Percentiles rank a stretch among this genome's conserved stretches.
These are phyloP conservation scores for Psilocybe tampanensis DNA, from an alignment of 768 basidiomycete genomes.

Conservation along the genomic window DNA sequence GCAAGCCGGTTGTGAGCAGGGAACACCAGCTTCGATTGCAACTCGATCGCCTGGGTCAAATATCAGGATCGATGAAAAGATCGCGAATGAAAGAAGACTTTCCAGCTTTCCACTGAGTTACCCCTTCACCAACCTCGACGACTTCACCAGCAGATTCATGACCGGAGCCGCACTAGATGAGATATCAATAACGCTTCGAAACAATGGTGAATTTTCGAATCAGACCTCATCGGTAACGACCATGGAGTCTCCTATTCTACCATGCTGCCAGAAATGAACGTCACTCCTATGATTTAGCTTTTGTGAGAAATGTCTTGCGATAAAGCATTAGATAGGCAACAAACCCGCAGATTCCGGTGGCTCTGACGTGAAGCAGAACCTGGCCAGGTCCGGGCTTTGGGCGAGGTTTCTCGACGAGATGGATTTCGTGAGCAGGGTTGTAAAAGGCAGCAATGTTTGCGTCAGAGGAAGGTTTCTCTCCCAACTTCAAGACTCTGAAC, in stretches of 20 bases:
- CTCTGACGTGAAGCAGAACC: constrained; percentile 65
- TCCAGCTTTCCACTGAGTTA: constrained; percentile 66
- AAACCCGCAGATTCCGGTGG: constrained; percentile 73
- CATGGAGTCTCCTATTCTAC: constrained; percentile 70
- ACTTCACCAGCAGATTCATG: constrained; percentile 75
- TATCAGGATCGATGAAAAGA: not conserved
- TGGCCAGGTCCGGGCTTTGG: constrained; percentile 65
- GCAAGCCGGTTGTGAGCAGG: constrained; percentile 63
- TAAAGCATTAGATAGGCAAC: no score
- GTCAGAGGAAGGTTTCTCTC: constrained; percentile 48
- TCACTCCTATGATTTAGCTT: constrained; percentile 50
- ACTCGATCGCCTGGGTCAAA: constrained; percentile 56
- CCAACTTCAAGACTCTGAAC: constrained; percentile 52
- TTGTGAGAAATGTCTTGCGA: not conserved
- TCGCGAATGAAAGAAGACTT: constrained; percentile 3
- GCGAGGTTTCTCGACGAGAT: constrained; percentile 66
- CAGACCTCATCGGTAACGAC: constrained; percentile 65
- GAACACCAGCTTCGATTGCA: constrained; percentile 71
- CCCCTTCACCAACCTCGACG: constrained; percentile 65
- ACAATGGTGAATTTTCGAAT: not conserved
- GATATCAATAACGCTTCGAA: not conserved
- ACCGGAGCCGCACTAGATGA: constrained; percentile 60
- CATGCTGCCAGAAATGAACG: constrained; percentile 76
- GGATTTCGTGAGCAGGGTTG: constrained; percentile 63
- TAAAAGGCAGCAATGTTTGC: constrained; percentile 68